Base-by-base conservation (phyloP, 768 basidiomycete genomes). In the Suillus americanus region DNA sequence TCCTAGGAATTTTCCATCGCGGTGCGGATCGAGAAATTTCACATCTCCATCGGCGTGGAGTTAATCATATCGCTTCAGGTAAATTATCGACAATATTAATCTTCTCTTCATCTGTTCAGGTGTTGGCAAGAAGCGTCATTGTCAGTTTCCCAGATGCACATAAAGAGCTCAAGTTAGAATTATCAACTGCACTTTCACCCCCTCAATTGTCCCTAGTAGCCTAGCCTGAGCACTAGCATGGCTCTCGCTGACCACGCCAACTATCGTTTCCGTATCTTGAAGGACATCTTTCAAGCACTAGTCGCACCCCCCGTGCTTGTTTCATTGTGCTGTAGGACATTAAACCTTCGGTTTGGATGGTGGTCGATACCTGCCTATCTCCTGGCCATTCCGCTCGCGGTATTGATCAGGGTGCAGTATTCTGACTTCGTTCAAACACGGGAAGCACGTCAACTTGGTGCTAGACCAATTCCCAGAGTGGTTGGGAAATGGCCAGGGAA, bases 401-500 rank as follows among this genome's bases (percentile, higher is more conserved):
- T 79, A 0, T 69, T 75, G 18, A 68, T 67, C 2, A 79, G 79
- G 65, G 74, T 78, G 4, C 67, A 75, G 18, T 77, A 81, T 64
- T 66, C 68, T 14, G 74, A 79, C 55, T 67, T 74, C 53, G 63
- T 68, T 2, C 84, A 87, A 60, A 67, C 66, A 23, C 75, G 76
- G 40, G 79, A 87, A 53, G 86, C 86, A 0, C 70, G 71, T 13
- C 80, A 77, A 38, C 73, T 87, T 16, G 82, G 83, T 6, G 87
- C 86, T 7, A 77, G 78, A 65, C 79, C 74, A 2, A 84, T 89
- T 56, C 87, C 87, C 4, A 76, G 81, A 23, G 85, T 90, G 18
- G 77, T 82, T 20, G 90, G 90, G 8, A 87, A 83, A 77, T 90
- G 88, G 88, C 90, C 89, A 4, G 90, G 90, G n/a, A 91, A 91